Percentiles rank a stretch among this genome's conserved stretches.
Evolutionary conservation across 1,284 basidiomycete species (phyloP).

Genomic region (Leccinum cinnamomeum): DNA sequence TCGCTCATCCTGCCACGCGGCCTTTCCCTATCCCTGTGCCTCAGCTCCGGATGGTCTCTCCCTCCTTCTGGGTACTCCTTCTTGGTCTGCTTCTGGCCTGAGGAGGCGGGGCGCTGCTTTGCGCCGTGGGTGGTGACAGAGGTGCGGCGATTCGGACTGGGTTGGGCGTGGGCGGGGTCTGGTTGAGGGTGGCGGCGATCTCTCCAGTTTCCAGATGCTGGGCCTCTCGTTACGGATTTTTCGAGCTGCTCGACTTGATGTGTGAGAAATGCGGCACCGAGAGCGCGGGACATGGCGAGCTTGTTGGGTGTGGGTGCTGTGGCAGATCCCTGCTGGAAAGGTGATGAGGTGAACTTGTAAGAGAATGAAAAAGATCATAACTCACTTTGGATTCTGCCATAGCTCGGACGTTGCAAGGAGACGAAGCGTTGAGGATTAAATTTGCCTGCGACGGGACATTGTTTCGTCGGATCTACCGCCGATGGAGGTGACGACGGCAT

Average conservation of each 20-base stretch:
- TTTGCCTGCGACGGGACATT: too few species aligned
- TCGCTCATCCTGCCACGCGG: slow-evolving; percentile 38
- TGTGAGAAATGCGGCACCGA: slow-evolving; percentile 79
- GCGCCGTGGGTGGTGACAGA: slow-evolving; percentile 30
- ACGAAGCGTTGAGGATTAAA: neutral
- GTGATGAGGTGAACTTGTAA: too few species aligned
- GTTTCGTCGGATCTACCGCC: too few species aligned
- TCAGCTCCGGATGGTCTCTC: slow-evolving; percentile 28
- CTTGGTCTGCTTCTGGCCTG: slow-evolving; percentile 30
- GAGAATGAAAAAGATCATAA: neutral
- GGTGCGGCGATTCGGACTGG: slow-evolving; percentile 36
- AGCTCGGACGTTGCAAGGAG: neutral
- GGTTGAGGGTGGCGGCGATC: slow-evolving; percentile 41
- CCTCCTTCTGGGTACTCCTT: slow-evolving; percentile 35
- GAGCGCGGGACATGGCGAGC: slow-evolving; percentile 76
- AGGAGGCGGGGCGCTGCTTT: slow-evolving; percentile 28
- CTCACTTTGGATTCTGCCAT: slow-evolving; percentile 24
- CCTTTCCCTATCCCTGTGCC: slow-evolving; percentile 24
- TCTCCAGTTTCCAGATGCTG: slow-evolving; percentile 58
- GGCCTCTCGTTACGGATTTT: slow-evolving; percentile 61
- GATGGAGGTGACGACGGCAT: too few species aligned
- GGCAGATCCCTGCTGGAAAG: slow-evolving; percentile 26
- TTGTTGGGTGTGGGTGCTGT: slow-evolving; percentile 43
- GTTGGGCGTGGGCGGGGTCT: slow-evolving; percentile 10
- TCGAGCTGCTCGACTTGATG: slow-evolving; percentile 84